Evolutionary conservation across 495 filamentous ascomycete species (phyloP).

Genomic region (Penicillium roqueforti): DNA sequence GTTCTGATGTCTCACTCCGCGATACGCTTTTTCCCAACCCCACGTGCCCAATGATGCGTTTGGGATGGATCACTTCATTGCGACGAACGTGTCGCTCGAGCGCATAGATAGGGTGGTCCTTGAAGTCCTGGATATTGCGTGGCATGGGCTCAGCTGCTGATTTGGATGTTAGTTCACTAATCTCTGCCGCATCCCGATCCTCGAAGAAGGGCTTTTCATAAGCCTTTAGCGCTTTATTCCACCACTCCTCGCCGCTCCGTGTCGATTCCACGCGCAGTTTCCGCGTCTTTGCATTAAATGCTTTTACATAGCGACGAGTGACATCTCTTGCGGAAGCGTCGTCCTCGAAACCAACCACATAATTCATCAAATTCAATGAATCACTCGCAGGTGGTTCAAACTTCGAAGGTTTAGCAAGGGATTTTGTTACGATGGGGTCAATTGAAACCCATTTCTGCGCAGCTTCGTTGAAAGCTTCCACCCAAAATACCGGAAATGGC

Average conservation of each 20-base stretch:
- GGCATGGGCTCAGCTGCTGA: slow-evolving; percentile 83
- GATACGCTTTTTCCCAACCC: slow-evolving; percentile 59
- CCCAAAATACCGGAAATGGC: slow-evolving; percentile 82
- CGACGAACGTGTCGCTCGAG: slow-evolving; percentile 82
- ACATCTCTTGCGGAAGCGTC: slow-evolving; percentile 75
- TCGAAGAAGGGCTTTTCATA: slow-evolving; percentile 54
- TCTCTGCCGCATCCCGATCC: slow-evolving; percentile 78
- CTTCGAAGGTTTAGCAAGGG: slow-evolving; percentile 66
- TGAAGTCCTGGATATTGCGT: slow-evolving; percentile 84
- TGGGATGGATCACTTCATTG: slow-evolving; percentile 74
- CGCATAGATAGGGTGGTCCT: slow-evolving; percentile 85
- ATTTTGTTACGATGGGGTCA: slow-evolving; percentile 76
- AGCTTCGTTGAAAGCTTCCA: slow-evolving; percentile 80
- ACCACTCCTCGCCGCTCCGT: slow-evolving; percentile 68
- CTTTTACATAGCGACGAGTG: slow-evolving; percentile 71
- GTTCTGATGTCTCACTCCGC: slow-evolving; percentile 52
- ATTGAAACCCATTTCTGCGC: slow-evolving; percentile 87
- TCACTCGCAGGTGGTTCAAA: slow-evolving; percentile 80
- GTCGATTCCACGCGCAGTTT: slow-evolving; percentile 69
- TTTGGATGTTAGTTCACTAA: slow-evolving; percentile 64
- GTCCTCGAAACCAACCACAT: slow-evolving; percentile 81
- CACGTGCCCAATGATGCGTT: slow-evolving; percentile 70
- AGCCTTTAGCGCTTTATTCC: slow-evolving; percentile 53
- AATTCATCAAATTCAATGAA: slow-evolving; percentile 66
- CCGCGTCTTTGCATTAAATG: slow-evolving; percentile 84